Conservation (phyloP, 768 basidiomycete genomes). For the Thelephora ganbajun region DNA sequence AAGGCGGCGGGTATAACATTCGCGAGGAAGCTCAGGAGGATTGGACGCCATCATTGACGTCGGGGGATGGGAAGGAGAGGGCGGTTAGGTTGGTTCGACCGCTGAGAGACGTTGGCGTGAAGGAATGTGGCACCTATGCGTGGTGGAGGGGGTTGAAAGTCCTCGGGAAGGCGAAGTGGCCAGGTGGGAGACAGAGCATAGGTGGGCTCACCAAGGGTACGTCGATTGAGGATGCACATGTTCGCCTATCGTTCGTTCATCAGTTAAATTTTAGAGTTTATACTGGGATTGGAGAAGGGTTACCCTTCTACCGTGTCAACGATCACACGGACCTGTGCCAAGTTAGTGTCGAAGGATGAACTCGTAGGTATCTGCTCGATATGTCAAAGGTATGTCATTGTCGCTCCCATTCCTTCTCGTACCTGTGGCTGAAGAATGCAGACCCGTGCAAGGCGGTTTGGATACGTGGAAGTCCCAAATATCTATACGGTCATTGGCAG, state of each 20-base stretch:
- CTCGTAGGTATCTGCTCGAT: slow-evolving; percentile 37
- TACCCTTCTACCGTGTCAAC: slow-evolving; percentile 83
- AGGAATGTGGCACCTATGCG: slow-evolving; percentile 66
- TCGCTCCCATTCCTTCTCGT: not conserved
- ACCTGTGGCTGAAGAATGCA: slow-evolving; percentile 13
- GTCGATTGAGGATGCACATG: not conserved
- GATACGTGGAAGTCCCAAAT: slow-evolving; percentile 66
- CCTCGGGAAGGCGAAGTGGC: slow-evolving; percentile 31
- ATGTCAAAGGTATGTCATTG: slow-evolving; percentile 44
- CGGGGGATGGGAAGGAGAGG: not conserved
- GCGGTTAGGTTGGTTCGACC: slow-evolving; percentile 47
- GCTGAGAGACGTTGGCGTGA: slow-evolving; percentile 58
- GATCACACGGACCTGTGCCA: slow-evolving; percentile 67
- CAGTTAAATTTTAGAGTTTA: slow-evolving; percentile 43
- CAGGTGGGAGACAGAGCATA: slow-evolving; percentile 43
- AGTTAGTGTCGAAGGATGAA: slow-evolving; percentile 52
- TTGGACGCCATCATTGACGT: slow-evolving; percentile 29
- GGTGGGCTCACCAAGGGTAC: slow-evolving; percentile 55
- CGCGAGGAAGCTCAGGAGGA: slow-evolving; percentile 59
- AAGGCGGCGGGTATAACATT: slow-evolving; percentile 64
- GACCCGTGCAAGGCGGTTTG: slow-evolving; percentile 48
- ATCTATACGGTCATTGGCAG: slow-evolving; percentile 40
- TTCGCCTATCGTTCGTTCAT: not conserved
- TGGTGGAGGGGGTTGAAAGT: slow-evolving; percentile 55
- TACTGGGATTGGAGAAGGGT: slow-evolving; percentile 64